A percentile compares a stretch with the other conserved stretches of the same genome.
These are phyloP conservation scores for Leccinellum albellum DNA, from an alignment of 768 basidiomycete species.

Conservation along the genomic window DNA sequence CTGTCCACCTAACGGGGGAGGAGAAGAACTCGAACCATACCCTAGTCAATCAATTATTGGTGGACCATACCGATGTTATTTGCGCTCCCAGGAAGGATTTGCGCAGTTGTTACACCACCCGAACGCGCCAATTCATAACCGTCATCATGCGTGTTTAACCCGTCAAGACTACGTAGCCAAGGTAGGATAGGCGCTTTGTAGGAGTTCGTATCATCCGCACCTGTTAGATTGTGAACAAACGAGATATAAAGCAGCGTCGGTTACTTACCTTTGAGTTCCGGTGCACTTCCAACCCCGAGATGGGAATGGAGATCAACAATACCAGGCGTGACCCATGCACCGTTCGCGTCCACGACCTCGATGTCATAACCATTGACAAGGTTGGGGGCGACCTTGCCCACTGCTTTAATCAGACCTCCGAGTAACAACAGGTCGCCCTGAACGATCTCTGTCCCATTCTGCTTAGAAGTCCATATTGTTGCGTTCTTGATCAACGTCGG, in stretches of 20 bases:
- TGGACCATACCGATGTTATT: slow-evolving; percentile 18
- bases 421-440: slow-evolving; percentile 67
- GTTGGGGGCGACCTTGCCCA: slow-evolving; percentile 43
- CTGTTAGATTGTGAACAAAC: slow-evolving; percentile 17
- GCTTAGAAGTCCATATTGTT: slow-evolving; percentile 76
- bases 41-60: background rate
- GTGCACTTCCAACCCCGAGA: slow-evolving; percentile 39
- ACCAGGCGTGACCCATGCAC: slow-evolving; percentile 81
- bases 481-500: slow-evolving; percentile 69
- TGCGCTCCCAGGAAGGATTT: slow-evolving; percentile 47
- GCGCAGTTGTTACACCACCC: slow-evolving; percentile 46
- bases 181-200: slow-evolving; percentile 57
- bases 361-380: slow-evolving; percentile 17
- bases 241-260: background rate
- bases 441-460: slow-evolving; percentile 65
- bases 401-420: slow-evolving; percentile 58
- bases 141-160: slow-evolving; percentile 43
- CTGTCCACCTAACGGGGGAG: slow-evolving; percentile 38
- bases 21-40: background rate
- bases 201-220: slow-evolving; percentile 57
- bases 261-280: slow-evolving; percentile 28
- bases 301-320: slow-evolving; percentile 50
- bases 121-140: slow-evolving; percentile 39
- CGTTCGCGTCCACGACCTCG: slow-evolving; percentile 57
- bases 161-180: slow-evolving; percentile 50